phyloP scores from a whole-genome alignment of 2,329 filamentous ascomycete species.

The Cordyceps tenuipes region DNA sequence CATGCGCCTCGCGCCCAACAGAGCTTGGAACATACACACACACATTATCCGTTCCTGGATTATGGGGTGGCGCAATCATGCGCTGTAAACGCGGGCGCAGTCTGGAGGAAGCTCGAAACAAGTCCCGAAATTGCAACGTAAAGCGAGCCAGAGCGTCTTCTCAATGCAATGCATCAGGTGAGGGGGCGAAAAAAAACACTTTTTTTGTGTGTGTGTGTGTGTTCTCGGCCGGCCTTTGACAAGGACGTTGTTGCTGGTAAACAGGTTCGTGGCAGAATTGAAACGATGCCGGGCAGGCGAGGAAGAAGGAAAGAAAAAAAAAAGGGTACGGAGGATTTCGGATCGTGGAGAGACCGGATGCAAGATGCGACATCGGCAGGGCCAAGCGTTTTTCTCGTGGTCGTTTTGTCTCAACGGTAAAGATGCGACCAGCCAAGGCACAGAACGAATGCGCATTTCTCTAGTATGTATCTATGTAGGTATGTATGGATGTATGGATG shows the following conservation, averaged over 20 bases:
- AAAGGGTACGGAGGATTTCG: neutral
- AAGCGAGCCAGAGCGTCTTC: no score
- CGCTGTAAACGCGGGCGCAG: neutral
- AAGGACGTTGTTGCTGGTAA: no score
- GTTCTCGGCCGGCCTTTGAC: no score
- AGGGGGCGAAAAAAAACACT: no score
- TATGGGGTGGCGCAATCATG: neutral
- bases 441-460: neutral
- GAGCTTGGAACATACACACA: no score
- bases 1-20: neutral
- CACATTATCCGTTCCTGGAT: no score
- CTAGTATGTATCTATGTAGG: neutral
- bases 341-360: neutral
- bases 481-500: no score
- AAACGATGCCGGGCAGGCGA: no score
- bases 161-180: no score
- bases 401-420: neutral
- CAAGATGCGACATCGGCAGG: neutral
- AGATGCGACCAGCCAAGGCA: neutral
- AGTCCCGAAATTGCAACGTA: neutral
- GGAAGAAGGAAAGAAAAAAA: no score
- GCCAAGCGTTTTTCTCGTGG: neutral
- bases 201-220: no score
- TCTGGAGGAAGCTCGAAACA: neutral
- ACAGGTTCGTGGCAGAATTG: no score